phyloP scores from a whole-genome alignment of 306 rosid genomes.

The Pyrus betulifolia region DNA sequence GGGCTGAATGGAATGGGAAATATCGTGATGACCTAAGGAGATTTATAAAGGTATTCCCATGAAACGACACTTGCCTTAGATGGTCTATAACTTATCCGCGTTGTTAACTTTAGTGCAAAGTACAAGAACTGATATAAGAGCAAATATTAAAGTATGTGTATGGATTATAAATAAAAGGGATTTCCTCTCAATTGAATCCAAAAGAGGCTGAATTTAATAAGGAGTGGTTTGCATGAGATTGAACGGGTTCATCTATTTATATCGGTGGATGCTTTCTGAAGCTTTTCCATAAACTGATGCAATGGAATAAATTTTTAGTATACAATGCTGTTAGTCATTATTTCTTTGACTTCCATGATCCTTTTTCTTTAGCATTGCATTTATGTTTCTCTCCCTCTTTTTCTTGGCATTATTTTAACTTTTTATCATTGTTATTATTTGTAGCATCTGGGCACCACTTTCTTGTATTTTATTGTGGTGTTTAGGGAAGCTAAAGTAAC shows the following conservation, averaged over 20 bases:
- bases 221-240: neutral
- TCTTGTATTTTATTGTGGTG: neutral
- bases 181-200: neutral
- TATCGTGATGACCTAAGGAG: slow-evolving; percentile 86
- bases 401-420: neutral
- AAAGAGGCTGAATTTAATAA: neutral
- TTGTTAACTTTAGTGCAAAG: neutral
- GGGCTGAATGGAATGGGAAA: slow-evolving; percentile 99
- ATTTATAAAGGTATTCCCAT: slow-evolving; percentile 71
- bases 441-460: neutral
- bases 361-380: neutral
- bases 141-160: neutral
- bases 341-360: neutral
- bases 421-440: neutral
- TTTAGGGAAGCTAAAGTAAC: neutral
- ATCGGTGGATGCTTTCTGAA: neutral
- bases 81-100: neutral
- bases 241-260: neutral
- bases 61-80: neutral
- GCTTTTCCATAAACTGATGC: neutral
- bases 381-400: neutral
- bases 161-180: neutral
- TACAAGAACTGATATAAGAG: neutral
- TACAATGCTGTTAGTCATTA: neutral
- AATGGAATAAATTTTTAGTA: too few species aligned